Percentiles rank a stretch among this genome's conserved stretches.
These are phyloP conservation scores for Rhizophagus clarus DNA, from an alignment of 192 early-diverging fungal genomes.

Conservation along the genomic window DNA sequence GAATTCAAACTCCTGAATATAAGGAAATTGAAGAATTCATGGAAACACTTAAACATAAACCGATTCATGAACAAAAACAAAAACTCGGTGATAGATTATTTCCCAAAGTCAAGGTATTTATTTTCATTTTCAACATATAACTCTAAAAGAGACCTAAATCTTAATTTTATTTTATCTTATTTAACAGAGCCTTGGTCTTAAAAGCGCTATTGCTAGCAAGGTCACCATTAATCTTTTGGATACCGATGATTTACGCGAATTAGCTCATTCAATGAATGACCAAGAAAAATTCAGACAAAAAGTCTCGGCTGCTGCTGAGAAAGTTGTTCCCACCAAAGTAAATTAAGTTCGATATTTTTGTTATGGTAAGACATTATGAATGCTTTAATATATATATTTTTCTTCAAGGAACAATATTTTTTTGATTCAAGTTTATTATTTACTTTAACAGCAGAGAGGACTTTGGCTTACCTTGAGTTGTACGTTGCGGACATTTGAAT, in stretches of 20 bases:
- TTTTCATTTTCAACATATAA: not conserved
- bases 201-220: constrained; percentile 38
- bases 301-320: constrained; percentile 30
- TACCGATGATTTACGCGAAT: constrained; percentile 38
- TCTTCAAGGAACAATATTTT: too few species aligned
- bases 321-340: not conserved
- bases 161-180: not conserved
- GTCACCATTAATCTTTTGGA: constrained; percentile 47
- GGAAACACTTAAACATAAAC: constrained; percentile 30
- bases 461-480: too few species aligned
- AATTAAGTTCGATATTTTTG: not conserved
- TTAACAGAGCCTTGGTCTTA: constrained; percentile 21
- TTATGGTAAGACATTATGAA: not conserved
- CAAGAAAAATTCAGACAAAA: constrained; percentile 33
- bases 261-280: constrained; percentile 47
- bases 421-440: too few species aligned
- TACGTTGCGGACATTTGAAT: too few species aligned
- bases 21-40: constrained; percentile 38
- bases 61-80: constrained; percentile 43
- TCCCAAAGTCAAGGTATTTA: constrained; percentile 44
- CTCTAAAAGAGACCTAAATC: not conserved
- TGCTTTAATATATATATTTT: too few species aligned
- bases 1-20: constrained; percentile 9
- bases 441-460: too few species aligned
- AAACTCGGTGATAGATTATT: constrained; percentile 44